phyloP scores from a whole-genome alignment of 768 basidiomycete genomes.

The Chiua virens region DNA sequence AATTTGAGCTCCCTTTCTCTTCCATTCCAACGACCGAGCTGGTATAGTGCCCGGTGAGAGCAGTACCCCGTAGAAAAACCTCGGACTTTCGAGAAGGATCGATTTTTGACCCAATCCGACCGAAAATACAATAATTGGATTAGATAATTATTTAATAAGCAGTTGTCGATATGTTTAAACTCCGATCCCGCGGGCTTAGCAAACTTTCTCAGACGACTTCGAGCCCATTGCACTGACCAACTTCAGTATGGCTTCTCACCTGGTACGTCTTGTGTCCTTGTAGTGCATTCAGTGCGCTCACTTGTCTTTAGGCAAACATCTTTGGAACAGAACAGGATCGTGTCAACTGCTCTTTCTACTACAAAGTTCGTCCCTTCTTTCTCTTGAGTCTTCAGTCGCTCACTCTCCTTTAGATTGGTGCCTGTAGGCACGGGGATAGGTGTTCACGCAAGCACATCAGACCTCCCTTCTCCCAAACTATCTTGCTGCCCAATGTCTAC shows the following conservation, averaged over 20 bases:
- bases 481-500: constrained; percentile 95
- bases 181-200: constrained; percentile 22
- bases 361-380: constrained; percentile 61
- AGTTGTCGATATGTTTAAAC: constrained; percentile 8
- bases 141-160: background rate
- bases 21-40: too few species aligned
- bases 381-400: background rate
- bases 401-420: constrained; percentile 72
- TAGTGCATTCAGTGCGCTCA: background rate
- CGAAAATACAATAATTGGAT: too few species aligned
- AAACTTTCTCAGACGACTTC: constrained; percentile 9
- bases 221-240: background rate
- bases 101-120: too few species aligned
- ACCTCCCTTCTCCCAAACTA: constrained; percentile 96
- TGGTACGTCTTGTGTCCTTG: constrained; percentile 44
- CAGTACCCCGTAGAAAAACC: too few species aligned
- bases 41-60: too few species aligned
- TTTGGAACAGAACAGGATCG: constrained; percentile 94
- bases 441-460: constrained; percentile 99
- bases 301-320: constrained; percentile 73
- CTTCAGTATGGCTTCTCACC: constrained; percentile 63
- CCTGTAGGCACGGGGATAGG: constrained; percentile 96
- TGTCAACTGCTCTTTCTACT: constrained; percentile 99
- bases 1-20: too few species aligned
- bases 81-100: too few species aligned